Conservation (phyloP, 1,284 basidiomycete species). For the Xanthoconium separans region DNA sequence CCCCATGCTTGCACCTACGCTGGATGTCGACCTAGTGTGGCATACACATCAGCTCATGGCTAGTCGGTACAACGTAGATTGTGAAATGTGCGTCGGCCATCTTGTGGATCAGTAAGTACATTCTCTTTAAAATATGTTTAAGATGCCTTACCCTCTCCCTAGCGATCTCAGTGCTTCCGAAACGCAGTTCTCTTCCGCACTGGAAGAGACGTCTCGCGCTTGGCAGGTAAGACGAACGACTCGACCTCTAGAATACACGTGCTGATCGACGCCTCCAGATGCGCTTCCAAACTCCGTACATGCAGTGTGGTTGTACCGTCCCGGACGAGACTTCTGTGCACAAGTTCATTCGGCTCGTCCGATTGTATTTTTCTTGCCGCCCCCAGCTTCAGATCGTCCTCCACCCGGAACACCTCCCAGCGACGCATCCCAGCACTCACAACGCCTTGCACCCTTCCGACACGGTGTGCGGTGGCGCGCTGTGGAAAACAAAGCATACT, state of each 20-base stretch:
- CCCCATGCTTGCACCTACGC: conserved; percentile 26
- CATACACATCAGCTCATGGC: conserved; percentile 46
- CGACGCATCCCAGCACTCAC: conserved; percentile 42
- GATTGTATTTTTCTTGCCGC: conserved; percentile 15
- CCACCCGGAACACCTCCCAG: conserved; percentile 33
- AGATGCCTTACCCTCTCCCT: neutral
- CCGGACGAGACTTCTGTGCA: conserved; percentile 34
- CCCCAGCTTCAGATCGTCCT: conserved; percentile 22
- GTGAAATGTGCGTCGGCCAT: conserved; percentile 31
- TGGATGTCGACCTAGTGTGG: conserved; percentile 50
- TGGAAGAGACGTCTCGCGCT: conserved; percentile 38
- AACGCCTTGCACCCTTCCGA: conserved; percentile 29
- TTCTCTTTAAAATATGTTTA: neutral
- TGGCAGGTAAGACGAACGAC: conserved; percentile 22
- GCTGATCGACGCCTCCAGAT: conserved; percentile 19
- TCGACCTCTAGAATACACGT: neutral
- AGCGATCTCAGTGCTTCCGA: conserved; percentile 38
- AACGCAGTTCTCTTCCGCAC: conserved; percentile 32
- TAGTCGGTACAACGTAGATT: conserved; percentile 33
- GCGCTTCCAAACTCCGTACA: conserved; percentile 43
- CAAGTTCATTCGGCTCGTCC: conserved; percentile 31
- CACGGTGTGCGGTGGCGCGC: conserved; percentile 11
- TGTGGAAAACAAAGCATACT: conserved; percentile 10
- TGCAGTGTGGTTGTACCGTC: conserved; percentile 46
- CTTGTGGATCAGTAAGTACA: conserved; percentile 37